These are phyloP conservation scores for Sphenostylis stenocarpa DNA, from an alignment of 306 rosid genomes.

Conservation along the genomic window DNA sequence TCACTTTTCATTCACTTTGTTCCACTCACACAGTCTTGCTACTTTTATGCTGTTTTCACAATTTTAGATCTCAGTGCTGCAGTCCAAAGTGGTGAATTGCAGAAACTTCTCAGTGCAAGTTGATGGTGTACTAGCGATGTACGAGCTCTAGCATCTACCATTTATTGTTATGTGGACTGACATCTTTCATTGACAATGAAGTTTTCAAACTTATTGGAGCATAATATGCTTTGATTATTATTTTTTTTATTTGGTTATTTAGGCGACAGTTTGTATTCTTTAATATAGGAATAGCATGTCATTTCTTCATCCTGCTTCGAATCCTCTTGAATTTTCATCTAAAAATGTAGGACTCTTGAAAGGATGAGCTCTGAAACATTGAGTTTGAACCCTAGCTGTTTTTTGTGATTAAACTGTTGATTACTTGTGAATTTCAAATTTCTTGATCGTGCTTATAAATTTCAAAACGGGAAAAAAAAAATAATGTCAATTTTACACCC, in stretches of 20 bases:
- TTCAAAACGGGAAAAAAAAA: not conserved
- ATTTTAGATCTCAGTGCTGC: slow-evolving; percentile 72
- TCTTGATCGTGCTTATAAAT: not conserved
- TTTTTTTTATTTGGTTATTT: slow-evolving; percentile 4
- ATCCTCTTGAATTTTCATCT: slow-evolving; percentile 7
- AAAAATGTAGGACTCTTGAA: not conserved
- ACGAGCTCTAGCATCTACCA: slow-evolving; percentile 8
- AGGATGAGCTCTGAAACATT: not conserved
- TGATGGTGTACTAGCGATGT: slow-evolving; percentile 39
- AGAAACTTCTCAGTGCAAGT: slow-evolving; percentile 65
- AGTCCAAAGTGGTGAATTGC: slow-evolving; percentile 70
- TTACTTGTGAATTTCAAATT: not conserved
- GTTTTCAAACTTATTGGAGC: slow-evolving; percentile 7
- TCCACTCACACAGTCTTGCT: not conserved
- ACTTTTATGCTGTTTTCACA: not conserved
- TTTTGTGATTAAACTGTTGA: not conserved
- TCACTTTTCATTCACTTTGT: not conserved
- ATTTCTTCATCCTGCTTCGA: not conserved
- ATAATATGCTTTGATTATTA: slow-evolving; percentile 18
- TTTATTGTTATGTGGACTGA: not conserved
- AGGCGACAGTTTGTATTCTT: slow-evolving; percentile 1
- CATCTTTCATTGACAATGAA: not conserved
- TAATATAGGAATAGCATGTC: slow-evolving; percentile 1
- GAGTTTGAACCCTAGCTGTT: not conserved
- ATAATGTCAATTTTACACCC: not conserved